A percentile compares a stretch with the other conserved stretches of the same genome.
Evolutionary conservation across 257 asterid genomes (phyloP).

Genomic region (Paraleonurus japonicus): DNA sequence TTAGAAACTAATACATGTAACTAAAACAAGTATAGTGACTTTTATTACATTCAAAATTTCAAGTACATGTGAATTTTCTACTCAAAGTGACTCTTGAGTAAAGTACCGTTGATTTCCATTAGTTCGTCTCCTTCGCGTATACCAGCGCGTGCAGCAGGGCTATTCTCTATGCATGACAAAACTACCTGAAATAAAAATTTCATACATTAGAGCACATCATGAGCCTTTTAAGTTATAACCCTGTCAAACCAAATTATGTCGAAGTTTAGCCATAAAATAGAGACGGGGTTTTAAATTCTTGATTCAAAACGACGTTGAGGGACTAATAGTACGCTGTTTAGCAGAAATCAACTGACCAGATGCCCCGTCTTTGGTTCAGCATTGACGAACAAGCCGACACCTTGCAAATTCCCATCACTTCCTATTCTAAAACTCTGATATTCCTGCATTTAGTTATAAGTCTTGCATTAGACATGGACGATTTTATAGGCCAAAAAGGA

Average conservation of each 20-base stretch:
- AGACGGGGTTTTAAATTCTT: not conserved
- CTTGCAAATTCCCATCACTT: conserved; percentile 94
- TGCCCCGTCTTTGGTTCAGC: conserved; percentile 78
- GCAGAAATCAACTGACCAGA: conserved; percentile 49
- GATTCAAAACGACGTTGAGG: not conserved
- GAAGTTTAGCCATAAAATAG: not conserved
- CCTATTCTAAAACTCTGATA: conserved; percentile 89
- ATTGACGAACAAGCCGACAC: conserved; percentile 83
- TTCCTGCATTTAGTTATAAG: conserved; percentile 51
- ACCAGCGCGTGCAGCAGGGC: conserved; percentile 99
- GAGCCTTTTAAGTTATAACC: not conserved
- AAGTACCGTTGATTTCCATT: conserved; percentile 79
- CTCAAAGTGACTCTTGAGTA: not conserved
- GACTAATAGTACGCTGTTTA: not conserved
- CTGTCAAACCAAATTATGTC: not conserved
- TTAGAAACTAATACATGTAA: not conserved
- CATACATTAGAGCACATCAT: not conserved
- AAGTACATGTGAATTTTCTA: not conserved
- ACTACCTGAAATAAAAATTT: conserved; percentile 56
- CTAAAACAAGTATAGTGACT: not conserved
- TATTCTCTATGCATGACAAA: conserved; percentile 77
- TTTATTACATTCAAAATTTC: not conserved
- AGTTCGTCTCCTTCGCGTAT: conserved; percentile 90
- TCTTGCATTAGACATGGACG: not conserved
- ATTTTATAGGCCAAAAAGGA: not conserved